Percentiles rank a stretch among this genome's conserved stretches.
Evolutionary conservation across 129 eudicot species (phyloP).

Genomic region (Calendula officinalis): DNA sequence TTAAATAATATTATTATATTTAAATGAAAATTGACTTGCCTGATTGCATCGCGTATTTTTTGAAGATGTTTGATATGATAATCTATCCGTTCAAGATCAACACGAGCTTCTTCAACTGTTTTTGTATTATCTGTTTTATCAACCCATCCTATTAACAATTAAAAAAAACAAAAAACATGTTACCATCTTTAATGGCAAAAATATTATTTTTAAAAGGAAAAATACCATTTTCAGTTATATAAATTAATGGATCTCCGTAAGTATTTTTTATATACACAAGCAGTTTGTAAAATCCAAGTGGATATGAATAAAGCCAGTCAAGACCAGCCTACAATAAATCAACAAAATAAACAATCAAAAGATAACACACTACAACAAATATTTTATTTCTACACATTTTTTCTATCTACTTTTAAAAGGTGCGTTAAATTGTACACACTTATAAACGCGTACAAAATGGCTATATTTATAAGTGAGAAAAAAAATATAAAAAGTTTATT

Average conservation of each 20-base stretch:
- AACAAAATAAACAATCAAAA: not conserved
- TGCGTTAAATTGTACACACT: too few relatives aligned
- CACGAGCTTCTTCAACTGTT: constrained; percentile 31
- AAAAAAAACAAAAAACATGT: constrained; percentile 2
- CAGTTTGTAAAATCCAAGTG: constrained; percentile 33
- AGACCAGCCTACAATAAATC: constrained; percentile 27
- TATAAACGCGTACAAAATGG: too few relatives aligned
- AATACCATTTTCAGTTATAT: constrained; percentile 48
- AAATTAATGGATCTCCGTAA: constrained; percentile 35
- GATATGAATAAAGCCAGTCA: constrained; percentile 35
- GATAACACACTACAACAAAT: not conserved
- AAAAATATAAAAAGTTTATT: too few relatives aligned
- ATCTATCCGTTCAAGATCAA: constrained; percentile 28
- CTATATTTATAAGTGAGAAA: too few relatives aligned
- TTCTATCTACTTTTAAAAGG: too few relatives aligned
- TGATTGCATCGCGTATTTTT: constrained; percentile 28
- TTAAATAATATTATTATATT: not conserved
- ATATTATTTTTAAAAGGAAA: not conserved
- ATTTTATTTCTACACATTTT: too few relatives aligned
- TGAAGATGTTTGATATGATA: constrained; percentile 25
- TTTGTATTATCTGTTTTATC: constrained; percentile 16
- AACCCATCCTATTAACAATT: constrained; percentile 22
- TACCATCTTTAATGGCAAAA: constrained; percentile 4
- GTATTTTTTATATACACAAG: constrained; percentile 23
- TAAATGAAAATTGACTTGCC: constrained; percentile 16